phyloP scores from a whole-genome alignment of 768 basidiomycete genomes.

The Boletus sp. region DNA sequence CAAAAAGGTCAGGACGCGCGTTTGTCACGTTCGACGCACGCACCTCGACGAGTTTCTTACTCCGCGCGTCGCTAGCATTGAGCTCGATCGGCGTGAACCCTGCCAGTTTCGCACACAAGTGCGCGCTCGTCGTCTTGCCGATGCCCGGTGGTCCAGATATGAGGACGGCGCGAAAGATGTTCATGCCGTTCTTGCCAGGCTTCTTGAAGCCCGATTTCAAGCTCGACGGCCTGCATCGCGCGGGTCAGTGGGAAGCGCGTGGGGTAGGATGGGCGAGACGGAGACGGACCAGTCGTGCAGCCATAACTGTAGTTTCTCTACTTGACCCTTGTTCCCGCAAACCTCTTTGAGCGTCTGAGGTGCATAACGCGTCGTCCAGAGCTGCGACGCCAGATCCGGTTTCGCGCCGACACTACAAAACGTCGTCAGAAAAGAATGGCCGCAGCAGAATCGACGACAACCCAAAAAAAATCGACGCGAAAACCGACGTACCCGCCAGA shows the following conservation, averaged over 20 bases:
- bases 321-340: slow-evolving; percentile 90
- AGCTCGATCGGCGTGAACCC: slow-evolving; percentile 94
- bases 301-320: slow-evolving; percentile 90
- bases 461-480: neutral
- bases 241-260: neutral
- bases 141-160: slow-evolving; percentile 96
- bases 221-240: slow-evolving; percentile 60
- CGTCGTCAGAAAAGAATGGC: neutral
- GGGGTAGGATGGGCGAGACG: neutral
- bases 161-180: slow-evolving; percentile 80
- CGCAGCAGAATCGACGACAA: neutral
- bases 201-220: slow-evolving; percentile 84
- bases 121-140: slow-evolving; percentile 96
- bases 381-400: slow-evolving; percentile 55
- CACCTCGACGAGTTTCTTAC: slow-evolving; percentile 96
- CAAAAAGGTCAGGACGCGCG: neutral
- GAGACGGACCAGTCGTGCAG: slow-evolving; percentile 74
- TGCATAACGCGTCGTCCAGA: slow-evolving; percentile 97
- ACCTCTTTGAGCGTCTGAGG: slow-evolving; percentile 85
- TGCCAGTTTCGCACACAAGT: slow-evolving; percentile 85
- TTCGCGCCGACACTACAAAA: slow-evolving; percentile 28
- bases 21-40: neutral
- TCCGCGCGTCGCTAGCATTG: slow-evolving; percentile 93
- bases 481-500: slow-evolving; percentile 20
- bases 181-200: slow-evolving; percentile 89